phyloP scores from a whole-genome alignment of 768 basidiomycete genomes.

The Lactarius vividus region DNA sequence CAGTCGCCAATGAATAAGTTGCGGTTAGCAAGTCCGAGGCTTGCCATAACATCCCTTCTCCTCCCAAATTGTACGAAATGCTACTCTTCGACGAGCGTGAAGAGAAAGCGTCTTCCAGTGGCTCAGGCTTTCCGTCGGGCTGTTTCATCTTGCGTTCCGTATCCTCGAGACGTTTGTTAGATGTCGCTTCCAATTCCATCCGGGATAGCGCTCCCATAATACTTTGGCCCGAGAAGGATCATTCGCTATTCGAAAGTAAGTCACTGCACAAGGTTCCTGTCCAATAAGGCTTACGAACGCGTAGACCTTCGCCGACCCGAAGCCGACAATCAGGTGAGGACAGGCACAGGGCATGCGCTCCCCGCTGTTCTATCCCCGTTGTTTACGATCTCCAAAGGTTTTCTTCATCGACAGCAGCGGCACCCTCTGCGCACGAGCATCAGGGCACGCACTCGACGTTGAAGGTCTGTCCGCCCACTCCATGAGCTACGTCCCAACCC shows the following conservation, averaged over 20 bases:
- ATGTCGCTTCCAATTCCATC: slow-evolving; percentile 50
- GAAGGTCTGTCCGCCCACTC: slow-evolving; percentile 48
- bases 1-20: neutral
- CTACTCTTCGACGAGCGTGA: slow-evolving; percentile 4
- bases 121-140: slow-evolving; percentile 41
- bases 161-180: slow-evolving; percentile 52
- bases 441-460: slow-evolving; percentile 80
- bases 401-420: slow-evolving; percentile 85
- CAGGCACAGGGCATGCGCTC: neutral
- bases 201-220: slow-evolving; percentile 63
- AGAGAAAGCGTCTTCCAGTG: slow-evolving; percentile 7
- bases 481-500: slow-evolving; percentile 3
- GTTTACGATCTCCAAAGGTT: slow-evolving; percentile 45
- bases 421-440: slow-evolving; percentile 69
- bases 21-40: neutral
- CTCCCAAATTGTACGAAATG: neutral
- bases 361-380: neutral
- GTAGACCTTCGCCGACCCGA: slow-evolving; percentile 65
- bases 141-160: slow-evolving; percentile 63
- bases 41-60: neutral
- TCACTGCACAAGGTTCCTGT: neutral
- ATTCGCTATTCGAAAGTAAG: slow-evolving; percentile 72
- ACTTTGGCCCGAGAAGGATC: slow-evolving; percentile 72
- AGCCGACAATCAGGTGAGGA: slow-evolving; percentile 68
- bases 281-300: neutral